Base-by-base conservation (phyloP, 1,139 yeast genomes). In the Kluyveromyces marxianus region DNA sequence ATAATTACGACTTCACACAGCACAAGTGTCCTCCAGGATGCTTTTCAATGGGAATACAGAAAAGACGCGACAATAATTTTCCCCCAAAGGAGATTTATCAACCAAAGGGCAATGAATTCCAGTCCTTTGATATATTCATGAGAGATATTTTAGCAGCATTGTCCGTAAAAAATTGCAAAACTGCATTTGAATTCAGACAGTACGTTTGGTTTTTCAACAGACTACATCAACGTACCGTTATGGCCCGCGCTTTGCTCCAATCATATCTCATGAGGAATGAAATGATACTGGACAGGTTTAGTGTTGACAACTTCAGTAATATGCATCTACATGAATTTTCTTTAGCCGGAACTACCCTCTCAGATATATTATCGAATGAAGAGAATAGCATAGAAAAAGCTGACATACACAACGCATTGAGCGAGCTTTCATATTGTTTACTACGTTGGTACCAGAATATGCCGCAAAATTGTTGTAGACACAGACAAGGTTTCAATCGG, bases 391-490 rank as follows among this genome's bases (percentile, higher is more conserved):
- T 6, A 21, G 30, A 54, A 14, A 46, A 57, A 3, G 48, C 49
- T 4, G 59, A 56, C 8, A 34, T 55, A 6, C 8, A 59, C 5
- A 40, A 42, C 7, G 44, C 37, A 21, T 37, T 47, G 41, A 54
- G 54, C 29, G 65, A 62, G 42, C 52, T 55, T 26, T 44, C 55
- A 14, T 53, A 70, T 2, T 76, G 75, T 0, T 63, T 72, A 26
- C 76, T 77, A 57, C 88, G 83, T 48, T 69, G 74, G 56, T 60
- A 85, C 35, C 75, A 79, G 8, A 69, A 75, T 2, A 68, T 72
- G 50, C 82, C 87, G 21, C 85, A 82, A 62, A 90, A 90, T 58
- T 79, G 87, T 27, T 80, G 95, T 45, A 75, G 96, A 45, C 92
- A 87, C 59, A 77, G 96, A 52, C 96, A 88, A 59, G 71, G 78